phyloP scores from a whole-genome alignment of 2,329 filamentous ascomycete species.

The Clonostachys chloroleuca region DNA sequence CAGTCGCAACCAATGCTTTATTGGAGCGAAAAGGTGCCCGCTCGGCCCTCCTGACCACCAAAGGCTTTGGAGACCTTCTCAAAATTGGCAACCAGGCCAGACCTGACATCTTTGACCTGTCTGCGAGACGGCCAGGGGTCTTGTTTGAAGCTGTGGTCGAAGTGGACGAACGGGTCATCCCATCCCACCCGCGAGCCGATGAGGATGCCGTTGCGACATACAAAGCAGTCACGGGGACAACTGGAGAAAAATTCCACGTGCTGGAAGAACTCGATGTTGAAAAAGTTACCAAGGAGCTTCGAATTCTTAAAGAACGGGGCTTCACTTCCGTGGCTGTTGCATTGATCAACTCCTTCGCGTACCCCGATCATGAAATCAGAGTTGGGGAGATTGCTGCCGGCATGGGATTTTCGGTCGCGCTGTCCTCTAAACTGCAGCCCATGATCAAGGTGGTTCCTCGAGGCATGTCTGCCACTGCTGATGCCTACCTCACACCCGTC shows the following conservation, averaged over 20 bases:
- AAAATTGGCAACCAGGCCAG: conserved; percentile 69
- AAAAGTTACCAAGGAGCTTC: conserved; percentile 48
- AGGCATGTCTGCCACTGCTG: conserved; percentile 33
- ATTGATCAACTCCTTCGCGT: conserved; percentile 70
- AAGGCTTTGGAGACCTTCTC: conserved; percentile 65
- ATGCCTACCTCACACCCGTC: conserved; percentile 36
- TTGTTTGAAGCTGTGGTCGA: conserved; percentile 66
- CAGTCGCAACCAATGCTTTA: conserved; percentile 72
- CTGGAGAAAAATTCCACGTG: neutral
- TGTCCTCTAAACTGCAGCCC: conserved; percentile 14
- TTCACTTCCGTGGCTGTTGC: conserved; percentile 65
- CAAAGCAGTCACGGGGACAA: neutral
- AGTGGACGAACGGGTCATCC: conserved; percentile 62
- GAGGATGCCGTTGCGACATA: conserved; percentile 34
- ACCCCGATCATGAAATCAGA: conserved; percentile 51
- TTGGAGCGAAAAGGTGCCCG: conserved; percentile 68
- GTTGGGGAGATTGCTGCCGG: conserved; percentile 25
- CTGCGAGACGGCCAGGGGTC: conserved; percentile 61
- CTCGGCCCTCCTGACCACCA: conserved; percentile 67
- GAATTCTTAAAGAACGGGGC: conserved; percentile 55
- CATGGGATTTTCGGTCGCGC: conserved; percentile 30
- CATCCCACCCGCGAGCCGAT: conserved; percentile 61
- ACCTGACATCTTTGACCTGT: conserved; percentile 68
- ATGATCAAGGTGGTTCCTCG: conserved; percentile 38
- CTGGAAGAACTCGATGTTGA: conserved; percentile 18